Percentiles rank a stretch among this genome's conserved stretches.
These are phyloP conservation scores for Marasmius sp. DNA, from an alignment of 1,284 basidiomycete genomes.

Conservation along the genomic window DNA sequence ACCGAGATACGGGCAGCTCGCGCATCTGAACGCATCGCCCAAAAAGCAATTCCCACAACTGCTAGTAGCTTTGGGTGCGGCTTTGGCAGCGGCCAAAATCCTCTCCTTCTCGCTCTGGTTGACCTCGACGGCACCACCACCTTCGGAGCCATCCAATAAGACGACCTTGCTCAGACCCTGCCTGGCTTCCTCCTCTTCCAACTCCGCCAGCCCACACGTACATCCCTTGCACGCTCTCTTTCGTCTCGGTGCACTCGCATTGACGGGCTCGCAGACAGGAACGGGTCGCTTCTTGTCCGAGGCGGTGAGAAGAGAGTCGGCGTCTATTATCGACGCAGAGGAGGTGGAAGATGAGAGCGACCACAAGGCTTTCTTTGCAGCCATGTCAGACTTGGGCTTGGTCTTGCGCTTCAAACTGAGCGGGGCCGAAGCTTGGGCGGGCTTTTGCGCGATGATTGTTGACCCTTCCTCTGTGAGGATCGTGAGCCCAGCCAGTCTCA, in stretches of 20 bases:
- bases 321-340: slow-evolving; percentile 49
- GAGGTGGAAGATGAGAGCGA: slow-evolving; percentile 41
- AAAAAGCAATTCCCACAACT: slow-evolving; percentile 98
- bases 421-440: slow-evolving; percentile 39
- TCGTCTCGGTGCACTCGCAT: slow-evolving; percentile 51
- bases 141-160: slow-evolving; percentile 60
- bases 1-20: slow-evolving; percentile 95
- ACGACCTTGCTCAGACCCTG: slow-evolving; percentile 58
- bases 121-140: slow-evolving; percentile 61
- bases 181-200: slow-evolving; percentile 74
- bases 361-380: slow-evolving; percentile 81
- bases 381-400: slow-evolving; percentile 45
- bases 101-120: slow-evolving; percentile 64
- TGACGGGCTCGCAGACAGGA: slow-evolving; percentile 65
- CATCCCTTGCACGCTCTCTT: slow-evolving; percentile 95
- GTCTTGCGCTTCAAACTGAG: slow-evolving; percentile 36
- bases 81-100: slow-evolving; percentile 61
- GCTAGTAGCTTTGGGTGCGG: slow-evolving; percentile 84
- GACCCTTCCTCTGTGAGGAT: slow-evolving; percentile 47
- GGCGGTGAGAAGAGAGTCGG: slow-evolving; percentile 72
- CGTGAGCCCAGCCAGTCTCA: slow-evolving; percentile 63
- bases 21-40: slow-evolving; percentile 97
- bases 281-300: slow-evolving; percentile 71
- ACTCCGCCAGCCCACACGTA: slow-evolving; percentile 89
- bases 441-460: slow-evolving; percentile 66